Conservation (phyloP, 2,329 filamentous ascomycete genomes). For the Hypoxylon sp. region DNA sequence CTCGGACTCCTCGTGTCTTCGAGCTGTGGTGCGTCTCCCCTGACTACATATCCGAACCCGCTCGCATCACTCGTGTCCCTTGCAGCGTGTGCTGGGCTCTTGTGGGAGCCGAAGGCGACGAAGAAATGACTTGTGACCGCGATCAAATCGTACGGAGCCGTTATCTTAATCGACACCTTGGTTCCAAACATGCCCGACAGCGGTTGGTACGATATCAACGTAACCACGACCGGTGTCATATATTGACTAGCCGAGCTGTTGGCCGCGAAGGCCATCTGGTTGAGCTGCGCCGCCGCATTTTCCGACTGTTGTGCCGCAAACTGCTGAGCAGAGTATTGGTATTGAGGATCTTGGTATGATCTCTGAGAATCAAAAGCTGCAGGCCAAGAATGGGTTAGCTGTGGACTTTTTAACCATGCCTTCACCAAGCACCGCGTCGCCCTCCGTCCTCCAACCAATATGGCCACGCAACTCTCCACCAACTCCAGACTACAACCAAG, state of each 20-base stretch:
- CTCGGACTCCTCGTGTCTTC: slow-evolving; percentile 59
- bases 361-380: slow-evolving; percentile 67
- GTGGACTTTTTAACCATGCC: not conserved
- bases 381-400: slow-evolving; percentile 42
- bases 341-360: slow-evolving; percentile 66
- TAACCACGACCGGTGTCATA: slow-evolving; percentile 67
- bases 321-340: slow-evolving; percentile 58
- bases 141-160: slow-evolving; percentile 76
- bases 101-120: slow-evolving; percentile 80
- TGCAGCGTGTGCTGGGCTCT: slow-evolving; percentile 71
- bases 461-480: not conserved
- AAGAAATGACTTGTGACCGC: slow-evolving; percentile 67
- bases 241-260: slow-evolving; percentile 73
- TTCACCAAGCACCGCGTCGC: not conserved
- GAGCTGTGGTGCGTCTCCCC: slow-evolving; percentile 72
- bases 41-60: slow-evolving; percentile 75
- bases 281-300: slow-evolving; percentile 60
- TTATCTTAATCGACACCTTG: slow-evolving; percentile 76
- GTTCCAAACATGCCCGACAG: slow-evolving; percentile 72
- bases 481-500: not conserved
- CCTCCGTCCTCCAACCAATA: not conserved
- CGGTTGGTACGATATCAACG: slow-evolving; percentile 76
- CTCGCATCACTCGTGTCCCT: slow-evolving; percentile 65
- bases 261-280: slow-evolving; percentile 64
- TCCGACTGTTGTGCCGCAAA: slow-evolving; percentile 59